Conservation (phyloP, 257 asterid species). For the Rehmannia glutinosa region DNA sequence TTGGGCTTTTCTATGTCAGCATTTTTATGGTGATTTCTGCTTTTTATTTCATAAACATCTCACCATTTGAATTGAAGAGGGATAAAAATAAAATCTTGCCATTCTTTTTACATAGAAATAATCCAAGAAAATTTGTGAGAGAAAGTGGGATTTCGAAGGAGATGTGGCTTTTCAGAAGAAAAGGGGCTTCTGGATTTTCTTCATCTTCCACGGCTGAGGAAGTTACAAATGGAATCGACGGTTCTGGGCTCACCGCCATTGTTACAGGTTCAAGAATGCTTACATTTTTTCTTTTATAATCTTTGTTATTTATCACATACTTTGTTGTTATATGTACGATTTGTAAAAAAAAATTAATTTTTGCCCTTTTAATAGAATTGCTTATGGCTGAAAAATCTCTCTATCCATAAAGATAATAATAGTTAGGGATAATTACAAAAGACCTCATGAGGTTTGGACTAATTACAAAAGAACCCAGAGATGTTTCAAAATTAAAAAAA, state of each 20-base stretch:
- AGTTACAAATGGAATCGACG: slow-evolving; percentile 72
- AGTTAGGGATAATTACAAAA: no score
- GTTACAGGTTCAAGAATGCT: slow-evolving; percentile 50
- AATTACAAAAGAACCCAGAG: no score
- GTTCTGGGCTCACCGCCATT: slow-evolving; percentile 80
- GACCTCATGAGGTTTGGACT: no score
- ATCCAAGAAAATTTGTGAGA: not conserved
- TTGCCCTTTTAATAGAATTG: no score
- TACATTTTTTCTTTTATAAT: not conserved
- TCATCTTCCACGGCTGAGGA: slow-evolving; percentile 69
- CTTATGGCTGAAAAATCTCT: no score
- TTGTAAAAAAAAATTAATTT: no score
- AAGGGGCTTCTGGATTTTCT: slow-evolving; percentile 63
- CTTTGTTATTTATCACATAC: not conserved
- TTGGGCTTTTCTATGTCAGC: no score
- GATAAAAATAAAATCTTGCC: not conserved
- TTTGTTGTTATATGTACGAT: no score
- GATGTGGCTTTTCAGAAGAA: slow-evolving; percentile 56
- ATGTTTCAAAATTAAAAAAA: no score
- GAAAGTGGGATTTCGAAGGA: not conserved
- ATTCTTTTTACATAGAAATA: not conserved
- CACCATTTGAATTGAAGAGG: not conserved
- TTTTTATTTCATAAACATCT: not conserved
- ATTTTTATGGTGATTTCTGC: not conserved
- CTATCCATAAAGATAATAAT: no score